These are phyloP conservation scores for Colletotrichum lindemuthianum DNA, from an alignment of 2,329 filamentous ascomycete species.

Conservation along the genomic window DNA sequence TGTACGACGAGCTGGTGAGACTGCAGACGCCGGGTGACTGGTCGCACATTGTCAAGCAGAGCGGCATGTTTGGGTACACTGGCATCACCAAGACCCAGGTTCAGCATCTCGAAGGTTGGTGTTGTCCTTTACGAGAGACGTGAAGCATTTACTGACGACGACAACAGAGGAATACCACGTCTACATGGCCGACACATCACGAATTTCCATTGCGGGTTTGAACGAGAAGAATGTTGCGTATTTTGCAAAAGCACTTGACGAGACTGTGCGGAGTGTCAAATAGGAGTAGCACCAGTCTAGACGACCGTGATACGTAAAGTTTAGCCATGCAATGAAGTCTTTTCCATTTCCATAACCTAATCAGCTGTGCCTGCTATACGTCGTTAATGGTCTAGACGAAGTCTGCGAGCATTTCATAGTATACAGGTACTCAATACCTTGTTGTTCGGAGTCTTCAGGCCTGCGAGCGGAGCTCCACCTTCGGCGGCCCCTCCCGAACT, in stretches of 20 bases:
- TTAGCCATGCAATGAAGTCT: not conserved
- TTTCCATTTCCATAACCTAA: not conserved
- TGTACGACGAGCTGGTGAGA: constrained; percentile 46
- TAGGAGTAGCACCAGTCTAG: not conserved
- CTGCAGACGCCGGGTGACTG: constrained; percentile 49
- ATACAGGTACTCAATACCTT: too few species aligned
- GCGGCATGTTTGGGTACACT: constrained; percentile 55
- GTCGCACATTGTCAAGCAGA: constrained; percentile 49
- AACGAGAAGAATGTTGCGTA: constrained; percentile 48
- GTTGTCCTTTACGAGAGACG: not conserved
- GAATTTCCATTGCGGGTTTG: constrained; percentile 52
- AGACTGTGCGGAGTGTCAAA: constrained; percentile 18
- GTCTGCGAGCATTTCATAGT: too few species aligned
- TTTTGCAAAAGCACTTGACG: constrained; percentile 40
- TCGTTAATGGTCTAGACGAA: too few species aligned
- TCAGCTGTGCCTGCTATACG: too few species aligned
- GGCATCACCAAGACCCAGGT: constrained; percentile 62
- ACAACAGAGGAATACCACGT: constrained; percentile 46
- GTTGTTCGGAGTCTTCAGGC: too few species aligned
- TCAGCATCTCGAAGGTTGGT: constrained; percentile 43
- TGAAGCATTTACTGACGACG: rapidly evolving
- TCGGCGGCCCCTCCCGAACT: constrained; percentile 29
- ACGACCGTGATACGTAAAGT: not conserved
- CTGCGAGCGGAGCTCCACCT: constrained; percentile 27
- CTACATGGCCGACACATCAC: constrained; percentile 51